Base-by-base conservation (phyloP, 495 filamentous ascomycete species). In the Penicillium cosmopolitanum region DNA sequence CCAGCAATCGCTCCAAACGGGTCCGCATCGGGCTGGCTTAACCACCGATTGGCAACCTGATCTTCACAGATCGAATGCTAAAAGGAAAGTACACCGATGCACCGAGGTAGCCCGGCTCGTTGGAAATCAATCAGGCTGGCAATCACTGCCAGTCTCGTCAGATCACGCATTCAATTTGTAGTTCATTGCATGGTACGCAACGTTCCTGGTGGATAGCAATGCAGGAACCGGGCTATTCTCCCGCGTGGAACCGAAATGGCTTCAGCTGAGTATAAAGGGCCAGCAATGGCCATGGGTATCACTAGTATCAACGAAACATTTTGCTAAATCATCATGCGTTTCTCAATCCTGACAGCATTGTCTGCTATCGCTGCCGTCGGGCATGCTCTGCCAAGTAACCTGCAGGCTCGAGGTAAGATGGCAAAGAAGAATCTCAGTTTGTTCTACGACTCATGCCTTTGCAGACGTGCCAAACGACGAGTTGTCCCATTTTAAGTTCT, bases 401-500 rank as follows among this genome's bases (percentile, higher is more conserved):
- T 67, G 52, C 28, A 65, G 28, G n/a, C 52, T 52, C 58, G 69
- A 56, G 65, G 65, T 68, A 67, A 15, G 38, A 51, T 59, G 19
- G 23, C 8, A 33, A 15, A 15, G 16, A 19, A 23, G 12, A 13
- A 44, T 44, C 28, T 35, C n/a, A 19, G n/a, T 16, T 23, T 18
- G 18, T 47, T 51, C 31, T 13, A 25, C 15, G 3, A 38, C 11
- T 70, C 13, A 58, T 48, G 11, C 10, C 16, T 7, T 5, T 6
- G 1, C 40, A 75, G 73, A 71, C 35, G 52, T 75, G 12, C 44
- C 80, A 0, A 15, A 66, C 0, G 58, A 60, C 2, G 68, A 82
- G 33, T 66, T 87, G n/a, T 54, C 67, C 25, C 75, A 80, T 16
- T 77, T 91, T 53, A 62, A 80, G 15, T 82, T 89, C 63, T 88